A percentile compares a stretch with the other conserved stretches of the same genome.
These are phyloP conservation scores for Lentinula boryana DNA, from an alignment of 768 basidiomycete species.

Conservation along the genomic window DNA sequence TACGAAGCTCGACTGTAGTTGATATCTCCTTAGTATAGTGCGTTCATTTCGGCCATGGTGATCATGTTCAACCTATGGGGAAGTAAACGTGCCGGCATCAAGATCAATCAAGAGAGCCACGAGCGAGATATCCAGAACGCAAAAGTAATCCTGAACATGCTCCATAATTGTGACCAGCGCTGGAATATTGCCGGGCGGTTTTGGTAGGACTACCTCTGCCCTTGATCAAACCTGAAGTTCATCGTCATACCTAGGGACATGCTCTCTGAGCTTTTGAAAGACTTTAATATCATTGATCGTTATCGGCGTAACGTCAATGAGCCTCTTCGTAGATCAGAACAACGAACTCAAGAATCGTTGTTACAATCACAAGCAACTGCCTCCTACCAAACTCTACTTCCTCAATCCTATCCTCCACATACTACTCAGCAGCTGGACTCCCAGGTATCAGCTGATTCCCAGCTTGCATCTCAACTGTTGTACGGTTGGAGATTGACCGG, in stretches of 20 bases:
- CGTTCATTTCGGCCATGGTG: conserved; percentile 45
- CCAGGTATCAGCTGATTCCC: not conserved
- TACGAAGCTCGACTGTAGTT: not conserved
- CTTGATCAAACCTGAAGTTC: not conserved
- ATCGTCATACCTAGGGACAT: not conserved
- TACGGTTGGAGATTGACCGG: not conserved
- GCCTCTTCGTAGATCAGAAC: not conserved
- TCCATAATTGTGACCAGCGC: not conserved
- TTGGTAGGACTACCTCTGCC: not conserved
- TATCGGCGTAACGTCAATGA: not conserved
- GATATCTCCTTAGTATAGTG: conserved; percentile 14
- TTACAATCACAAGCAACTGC: not conserved
- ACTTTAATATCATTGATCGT: not conserved
- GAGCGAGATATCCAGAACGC: conserved; percentile 45
- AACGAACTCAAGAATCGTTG: not conserved
- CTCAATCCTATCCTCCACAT: not conserved
- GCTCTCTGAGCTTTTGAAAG: conserved; percentile 2
- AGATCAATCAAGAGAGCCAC: conserved; percentile 29
- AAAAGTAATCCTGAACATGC: conserved; percentile 34
- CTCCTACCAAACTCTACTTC: not conserved
- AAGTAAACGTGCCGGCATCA: conserved; percentile 35
- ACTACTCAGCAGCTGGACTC: not conserved
- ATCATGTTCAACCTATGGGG: conserved; percentile 54
- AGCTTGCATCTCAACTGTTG: conserved; percentile 1
- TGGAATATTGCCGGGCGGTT: conserved; percentile 8